Conservation (phyloP, 2,329 filamentous ascomycete species). For the Alternaria alternata region DNA sequence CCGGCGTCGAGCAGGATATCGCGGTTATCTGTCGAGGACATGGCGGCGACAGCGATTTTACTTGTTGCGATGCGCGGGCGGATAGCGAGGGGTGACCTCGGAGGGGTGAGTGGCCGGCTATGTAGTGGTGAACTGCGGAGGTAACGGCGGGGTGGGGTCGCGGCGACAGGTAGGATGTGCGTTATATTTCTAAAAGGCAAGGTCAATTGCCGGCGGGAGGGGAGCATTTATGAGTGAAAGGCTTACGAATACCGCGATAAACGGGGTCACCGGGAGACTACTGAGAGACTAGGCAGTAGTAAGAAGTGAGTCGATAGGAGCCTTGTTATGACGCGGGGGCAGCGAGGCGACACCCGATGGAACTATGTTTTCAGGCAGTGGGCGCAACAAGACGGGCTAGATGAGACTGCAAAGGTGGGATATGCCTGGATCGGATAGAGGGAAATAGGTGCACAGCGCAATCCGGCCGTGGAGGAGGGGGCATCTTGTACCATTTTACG, state of each 20-base stretch:
- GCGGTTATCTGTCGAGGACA: conserved; percentile 33
- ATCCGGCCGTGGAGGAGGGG: background rate
- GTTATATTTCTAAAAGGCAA: conserved; percentile 15
- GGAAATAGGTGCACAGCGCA: background rate
- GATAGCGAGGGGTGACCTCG: conserved; percentile 18
- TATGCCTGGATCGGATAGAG: background rate
- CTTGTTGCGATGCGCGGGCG: conserved; percentile 8
- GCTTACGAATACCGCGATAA: conserved; percentile 26
- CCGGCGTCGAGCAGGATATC: conserved; percentile 33
- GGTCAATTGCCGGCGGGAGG: conserved; percentile 27
- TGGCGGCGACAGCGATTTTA: conserved; percentile 20
- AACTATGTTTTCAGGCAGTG: conserved; percentile 1
- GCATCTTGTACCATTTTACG: conserved; percentile 13
- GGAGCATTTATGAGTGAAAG: conserved; percentile 22
- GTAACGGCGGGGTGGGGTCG: conserved; percentile 9
- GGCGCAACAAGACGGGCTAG: background rate
- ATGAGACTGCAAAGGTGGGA: background rate
- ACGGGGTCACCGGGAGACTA: conserved; percentile 23
- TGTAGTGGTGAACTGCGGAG: conserved; percentile 6
- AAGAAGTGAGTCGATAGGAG: conserved; percentile 18
- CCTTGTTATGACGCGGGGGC: conserved; percentile 25
- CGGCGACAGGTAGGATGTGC: conserved; percentile 8
- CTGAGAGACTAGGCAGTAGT: conserved; percentile 26
- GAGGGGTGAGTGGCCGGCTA: conserved; percentile 18
- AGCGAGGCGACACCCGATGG: conserved; percentile 24